Evolutionary conservation across 1,284 basidiomycete genomes (phyloP).

Genomic region (Irpex rosettiformis): DNA sequence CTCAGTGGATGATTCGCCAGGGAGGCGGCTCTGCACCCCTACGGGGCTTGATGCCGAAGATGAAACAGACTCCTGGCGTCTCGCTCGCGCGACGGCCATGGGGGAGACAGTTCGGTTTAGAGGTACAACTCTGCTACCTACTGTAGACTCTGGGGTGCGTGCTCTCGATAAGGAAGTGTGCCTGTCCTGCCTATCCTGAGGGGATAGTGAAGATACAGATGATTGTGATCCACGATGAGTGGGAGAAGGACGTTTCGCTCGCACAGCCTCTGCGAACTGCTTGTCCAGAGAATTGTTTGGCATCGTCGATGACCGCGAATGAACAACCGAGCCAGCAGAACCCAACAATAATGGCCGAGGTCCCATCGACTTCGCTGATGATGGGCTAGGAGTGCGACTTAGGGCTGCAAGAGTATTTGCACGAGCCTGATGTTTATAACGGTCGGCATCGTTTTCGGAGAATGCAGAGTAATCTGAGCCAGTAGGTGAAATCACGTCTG

Average conservation of each 20-base stretch:
- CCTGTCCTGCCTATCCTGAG: constrained; percentile 38
- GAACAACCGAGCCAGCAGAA: constrained; percentile 36
- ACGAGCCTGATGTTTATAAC: constrained; percentile 8
- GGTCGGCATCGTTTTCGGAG: constrained; percentile 33
- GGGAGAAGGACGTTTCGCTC: constrained; percentile 33
- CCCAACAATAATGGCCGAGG: constrained; percentile 57
- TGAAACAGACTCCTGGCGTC: constrained; percentile 22
- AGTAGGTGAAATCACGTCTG: constrained; percentile 34
- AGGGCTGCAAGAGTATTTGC: constrained; percentile 34
- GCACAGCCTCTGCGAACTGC: constrained; percentile 48
- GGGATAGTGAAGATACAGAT: constrained; percentile 58
- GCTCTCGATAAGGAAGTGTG: constrained; percentile 16
- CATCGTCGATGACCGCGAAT: constrained; percentile 37
- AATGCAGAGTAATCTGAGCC: constrained; percentile 35
- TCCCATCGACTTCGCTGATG: constrained; percentile 34
- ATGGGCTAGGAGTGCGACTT: constrained; percentile 22
- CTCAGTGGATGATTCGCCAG: constrained; percentile 19
- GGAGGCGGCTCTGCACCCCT: constrained; percentile 18
- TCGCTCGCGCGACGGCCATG: constrained; percentile 65
- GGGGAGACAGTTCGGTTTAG: constrained; percentile 66
- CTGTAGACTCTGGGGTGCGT: constrained; percentile 40
- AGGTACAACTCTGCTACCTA: constrained; percentile 51
- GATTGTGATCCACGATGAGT: constrained; percentile 54
- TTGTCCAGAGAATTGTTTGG: constrained; percentile 33
- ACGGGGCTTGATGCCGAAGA: constrained; percentile 27